Conservation (phyloP, 768 basidiomycete genomes). For the Russula ochroleuca region DNA sequence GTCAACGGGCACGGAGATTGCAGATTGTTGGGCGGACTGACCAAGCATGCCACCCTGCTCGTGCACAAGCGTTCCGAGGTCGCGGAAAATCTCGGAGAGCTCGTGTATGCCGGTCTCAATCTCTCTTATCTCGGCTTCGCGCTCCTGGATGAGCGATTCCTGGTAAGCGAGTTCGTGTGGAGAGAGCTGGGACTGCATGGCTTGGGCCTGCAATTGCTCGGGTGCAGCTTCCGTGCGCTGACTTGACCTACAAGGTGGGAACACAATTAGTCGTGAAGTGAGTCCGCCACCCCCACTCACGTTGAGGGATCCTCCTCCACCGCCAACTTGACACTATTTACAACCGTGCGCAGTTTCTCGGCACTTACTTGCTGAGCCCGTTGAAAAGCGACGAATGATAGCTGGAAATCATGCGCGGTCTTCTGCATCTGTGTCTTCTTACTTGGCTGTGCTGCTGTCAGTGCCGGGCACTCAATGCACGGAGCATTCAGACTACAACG, state of each 20-base stretch:
- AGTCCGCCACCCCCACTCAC: conserved; percentile 29
- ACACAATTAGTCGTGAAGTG: background rate
- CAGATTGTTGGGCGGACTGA: conserved; percentile 39
- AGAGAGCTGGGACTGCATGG: conserved; percentile 69
- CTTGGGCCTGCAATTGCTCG: conserved; percentile 63
- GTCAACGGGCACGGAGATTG: background rate
- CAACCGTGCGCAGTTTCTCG: conserved; percentile 83
- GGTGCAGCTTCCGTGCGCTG: conserved; percentile 39
- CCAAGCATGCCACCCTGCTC: conserved; percentile 96
- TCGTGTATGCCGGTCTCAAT: conserved; percentile 98
- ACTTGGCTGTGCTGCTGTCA: conserved; percentile 49
- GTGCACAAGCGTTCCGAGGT: conserved; percentile 88
- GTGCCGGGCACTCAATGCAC: background rate
- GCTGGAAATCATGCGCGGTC: conserved; percentile 87
- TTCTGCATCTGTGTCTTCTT: conserved; percentile 85
- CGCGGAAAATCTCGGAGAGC: conserved; percentile 92
- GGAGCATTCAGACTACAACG: conserved; percentile 27
- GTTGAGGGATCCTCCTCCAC: conserved; percentile 64
- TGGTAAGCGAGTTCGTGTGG: conserved; percentile 94
- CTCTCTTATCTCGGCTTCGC: conserved; percentile 91
- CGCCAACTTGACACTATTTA: conserved; percentile 78
- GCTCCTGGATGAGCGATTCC: conserved; percentile 90
- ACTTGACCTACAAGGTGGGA: conserved; percentile 1
- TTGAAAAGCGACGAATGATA: conserved; percentile 89
- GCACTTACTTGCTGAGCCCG: conserved; percentile 86